These are phyloP conservation scores for Ramaria sp. DNA, from an alignment of 768 basidiomycete genomes.

Conservation along the genomic window DNA sequence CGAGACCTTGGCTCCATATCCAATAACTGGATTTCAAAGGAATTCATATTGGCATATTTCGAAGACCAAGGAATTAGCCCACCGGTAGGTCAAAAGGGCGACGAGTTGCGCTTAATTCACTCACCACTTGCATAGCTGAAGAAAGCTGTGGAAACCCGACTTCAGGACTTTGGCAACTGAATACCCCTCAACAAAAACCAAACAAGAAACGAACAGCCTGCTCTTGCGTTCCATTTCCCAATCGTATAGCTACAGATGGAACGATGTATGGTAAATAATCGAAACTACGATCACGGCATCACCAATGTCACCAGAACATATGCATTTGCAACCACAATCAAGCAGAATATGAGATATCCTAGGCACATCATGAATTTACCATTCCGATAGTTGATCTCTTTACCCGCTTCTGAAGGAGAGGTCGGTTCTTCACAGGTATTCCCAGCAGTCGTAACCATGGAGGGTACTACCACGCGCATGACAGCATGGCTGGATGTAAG, in stretches of 20 bases:
- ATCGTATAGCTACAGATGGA: not conserved
- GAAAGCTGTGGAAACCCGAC: slow-evolving; percentile 3
- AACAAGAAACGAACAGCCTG: not conserved
- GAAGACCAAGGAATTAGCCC: slow-evolving; percentile 62
- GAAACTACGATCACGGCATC: not conserved
- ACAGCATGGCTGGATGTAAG: slow-evolving; percentile 26
- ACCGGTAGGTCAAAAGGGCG: slow-evolving; percentile 35
- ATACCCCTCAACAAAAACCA: not conserved
- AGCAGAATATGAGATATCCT: slow-evolving; percentile 35
- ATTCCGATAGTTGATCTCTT: slow-evolving; percentile 30
- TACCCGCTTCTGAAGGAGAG: not conserved
- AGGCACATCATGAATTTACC: slow-evolving; percentile 25
- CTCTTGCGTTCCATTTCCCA: not conserved
- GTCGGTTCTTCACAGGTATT: not conserved
- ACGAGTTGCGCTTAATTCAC: not conserved
- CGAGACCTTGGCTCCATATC: slow-evolving; percentile 47
- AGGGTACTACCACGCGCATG: slow-evolving; percentile 18
- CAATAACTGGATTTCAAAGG: slow-evolving; percentile 18
- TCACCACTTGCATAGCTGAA: not conserved
- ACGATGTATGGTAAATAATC: not conserved
- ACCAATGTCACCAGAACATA: slow-evolving; percentile 40
- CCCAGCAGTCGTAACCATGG: not conserved
- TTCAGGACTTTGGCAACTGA: not conserved
- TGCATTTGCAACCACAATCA: slow-evolving; percentile 38
- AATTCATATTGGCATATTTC: slow-evolving; percentile 68